Evolutionary conservation across 345 rosid species (phyloP).

Genomic region (Fremontodendron californicum): DNA sequence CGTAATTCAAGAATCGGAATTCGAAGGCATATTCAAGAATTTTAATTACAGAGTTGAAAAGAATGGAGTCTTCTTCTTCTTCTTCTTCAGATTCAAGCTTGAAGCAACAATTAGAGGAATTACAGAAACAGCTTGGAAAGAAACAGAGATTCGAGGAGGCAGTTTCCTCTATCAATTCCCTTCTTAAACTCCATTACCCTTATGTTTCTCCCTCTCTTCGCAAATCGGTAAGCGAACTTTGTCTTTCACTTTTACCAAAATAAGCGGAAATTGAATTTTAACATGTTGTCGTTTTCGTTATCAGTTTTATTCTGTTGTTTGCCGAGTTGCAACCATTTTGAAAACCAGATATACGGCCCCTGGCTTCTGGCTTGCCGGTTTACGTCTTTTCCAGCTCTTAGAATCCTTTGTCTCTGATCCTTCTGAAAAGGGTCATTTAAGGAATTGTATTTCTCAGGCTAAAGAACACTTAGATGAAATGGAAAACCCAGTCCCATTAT

Average conservation of each 20-base stretch:
- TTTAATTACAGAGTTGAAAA: neutral
- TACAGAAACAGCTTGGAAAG: constrained; percentile 71
- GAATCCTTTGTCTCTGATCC: constrained; percentile 47
- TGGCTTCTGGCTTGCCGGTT: constrained; percentile 82
- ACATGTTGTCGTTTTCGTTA: neutral
- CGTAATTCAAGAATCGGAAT: neutral
- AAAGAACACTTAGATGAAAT: constrained; percentile 52
- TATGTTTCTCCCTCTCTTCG: constrained; percentile 66
- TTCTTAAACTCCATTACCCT: constrained; percentile 41
- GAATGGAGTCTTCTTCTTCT: constrained; percentile 31
- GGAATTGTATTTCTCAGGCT: constrained; percentile 58
- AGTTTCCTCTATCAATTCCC: constrained; percentile 53
- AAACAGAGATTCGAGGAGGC: constrained; percentile 76
- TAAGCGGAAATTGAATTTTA: neutral
- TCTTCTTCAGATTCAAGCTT: constrained; percentile 50
- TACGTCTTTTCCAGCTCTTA: constrained; percentile 64
- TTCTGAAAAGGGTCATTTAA: constrained; percentile 63
- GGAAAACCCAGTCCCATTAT: constrained; percentile 31
- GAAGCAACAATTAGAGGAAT: constrained; percentile 60
- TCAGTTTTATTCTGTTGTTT: constrained; percentile 68
- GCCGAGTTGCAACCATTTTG: constrained; percentile 76
- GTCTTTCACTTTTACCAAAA: neutral
- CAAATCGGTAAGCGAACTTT: constrained; percentile 35
- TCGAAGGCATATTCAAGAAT: neutral
- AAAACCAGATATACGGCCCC: constrained; percentile 80